These are phyloP conservation scores for Fusarium zealandicum DNA, from an alignment of 2,329 filamentous ascomycete species.

Conservation along the genomic window DNA sequence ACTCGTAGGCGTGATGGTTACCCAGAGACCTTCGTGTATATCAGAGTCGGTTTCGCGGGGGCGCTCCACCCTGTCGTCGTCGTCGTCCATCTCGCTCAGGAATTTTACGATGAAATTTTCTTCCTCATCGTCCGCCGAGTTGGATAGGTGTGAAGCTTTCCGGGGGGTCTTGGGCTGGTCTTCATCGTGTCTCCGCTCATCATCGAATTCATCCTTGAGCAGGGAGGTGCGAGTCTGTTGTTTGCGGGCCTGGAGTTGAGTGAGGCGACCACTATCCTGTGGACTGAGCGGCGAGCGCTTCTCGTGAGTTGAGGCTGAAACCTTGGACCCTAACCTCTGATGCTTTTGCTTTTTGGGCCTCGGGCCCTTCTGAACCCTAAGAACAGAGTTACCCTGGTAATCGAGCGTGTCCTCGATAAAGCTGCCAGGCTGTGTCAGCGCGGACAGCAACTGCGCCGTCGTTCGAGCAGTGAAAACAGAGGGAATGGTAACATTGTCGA, in stretches of 20 bases:
- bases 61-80: conserved; percentile 30
- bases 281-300: conserved; percentile 20
- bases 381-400: conserved; percentile 64
- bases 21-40: conserved; percentile 80
- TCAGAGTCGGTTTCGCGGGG: conserved; percentile 40
- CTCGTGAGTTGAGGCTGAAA: conserved; percentile 17
- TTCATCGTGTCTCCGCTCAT: conserved; percentile 4
- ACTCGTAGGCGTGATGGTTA: conserved; percentile 91
- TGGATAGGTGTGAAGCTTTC: conserved; percentile 9
- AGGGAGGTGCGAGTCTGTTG: conserved; percentile 28
- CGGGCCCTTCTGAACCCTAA: conserved; percentile 61
- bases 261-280: conserved; percentile 11
- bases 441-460: conserved; percentile 90
- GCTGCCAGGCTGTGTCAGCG: conserved; percentile 77
- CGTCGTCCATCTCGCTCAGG: conserved; percentile 14
- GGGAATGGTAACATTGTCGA: conserved; percentile 92
- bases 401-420: conserved; percentile 67
- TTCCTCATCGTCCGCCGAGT: conserved; percentile 5
- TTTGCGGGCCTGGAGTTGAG: conserved; percentile 13
- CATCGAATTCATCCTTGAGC: conserved; percentile 17
- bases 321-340: conserved; percentile 11
- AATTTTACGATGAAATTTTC: conserved; percentile 33
- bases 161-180: conserved; percentile 5
- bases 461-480: conserved; percentile 95
- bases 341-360: conserved; percentile 38